Base-by-base conservation (phyloP, 352 stramenopile species). In the Pythium oligandrum region DNA sequence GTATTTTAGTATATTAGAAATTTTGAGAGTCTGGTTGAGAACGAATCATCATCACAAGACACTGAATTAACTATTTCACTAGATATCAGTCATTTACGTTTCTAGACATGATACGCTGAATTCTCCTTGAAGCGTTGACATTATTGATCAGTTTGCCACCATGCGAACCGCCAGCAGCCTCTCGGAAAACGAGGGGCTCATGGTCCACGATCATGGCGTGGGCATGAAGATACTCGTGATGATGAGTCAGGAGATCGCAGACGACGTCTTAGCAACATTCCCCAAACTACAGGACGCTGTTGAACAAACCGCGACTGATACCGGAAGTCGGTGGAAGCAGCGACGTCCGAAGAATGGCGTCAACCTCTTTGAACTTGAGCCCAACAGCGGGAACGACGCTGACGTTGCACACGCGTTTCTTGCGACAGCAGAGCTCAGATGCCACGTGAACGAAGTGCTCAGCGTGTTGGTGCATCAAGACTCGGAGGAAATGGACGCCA, bases 391-490 rank as follows among this genome's bases (percentile, higher is more conserved):
- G 10, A 44, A 59, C 42, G 62, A 65, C 44, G 48, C 77, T 58
- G 70, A 86, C 38, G 55, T 88, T 43, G 54, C 78, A 12, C 66
- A 88, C 44, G 73, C 71, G 0, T 43, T 78, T 1, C 62, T 80
- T 37, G 73, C 73, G 46, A 83, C 79, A 47, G 74, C 64, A 0
- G 71, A 79, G 61, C 58, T 88, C 12, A 60, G 54, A 0, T 86
- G 71, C 53, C 75, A 86, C 56, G 44, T 88, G 47, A 86, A 88
- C 42, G 78, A 88, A 33, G 71, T 78, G 26, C 53, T 86, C 40
- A 86, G 72, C 48, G 73, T 86, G 45, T 42, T 87, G 37, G 42
- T 80, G 9, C 64, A 78, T 36, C 63, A 65, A 30, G 61, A 84
- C n/a, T 73, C 74, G 44, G 47, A 63, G 10, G 59, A 58, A 34